These are phyloP conservation scores for Xylaria sp. DNA, from an alignment of 2,329 filamentous ascomycete species.

Conservation along the genomic window DNA sequence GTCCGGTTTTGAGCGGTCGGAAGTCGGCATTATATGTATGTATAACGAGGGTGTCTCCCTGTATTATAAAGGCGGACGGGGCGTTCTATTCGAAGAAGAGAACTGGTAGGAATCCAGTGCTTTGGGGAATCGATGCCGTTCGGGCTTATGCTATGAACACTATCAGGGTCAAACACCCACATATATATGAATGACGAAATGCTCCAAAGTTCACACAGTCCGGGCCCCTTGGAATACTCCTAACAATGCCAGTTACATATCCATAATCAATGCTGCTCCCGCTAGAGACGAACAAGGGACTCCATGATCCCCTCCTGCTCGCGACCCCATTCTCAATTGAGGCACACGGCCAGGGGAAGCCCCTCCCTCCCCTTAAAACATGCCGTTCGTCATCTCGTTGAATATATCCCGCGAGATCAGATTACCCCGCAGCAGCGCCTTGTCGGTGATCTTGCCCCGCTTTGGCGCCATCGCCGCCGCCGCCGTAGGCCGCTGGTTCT, in stretches of 20 bases:
- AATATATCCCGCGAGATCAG: conserved; percentile 76
- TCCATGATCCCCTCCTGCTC: too few relatives aligned
- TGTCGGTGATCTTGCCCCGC: conserved; percentile 60
- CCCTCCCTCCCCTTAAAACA: too few relatives aligned
- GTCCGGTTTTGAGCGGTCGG: too few relatives aligned
- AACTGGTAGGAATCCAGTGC: not conserved
- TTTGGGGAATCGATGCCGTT: not conserved
- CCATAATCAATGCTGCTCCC: conserved; percentile 6
- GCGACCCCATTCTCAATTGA: too few relatives aligned
- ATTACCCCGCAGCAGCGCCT: conserved; percentile 65
- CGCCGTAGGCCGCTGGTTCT: conserved; percentile 50
- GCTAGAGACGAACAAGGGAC: not conserved
- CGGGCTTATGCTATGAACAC: not conserved
- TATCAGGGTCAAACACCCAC: not conserved
- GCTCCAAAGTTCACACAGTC: not conserved
- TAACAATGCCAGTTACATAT: conserved; percentile 9
- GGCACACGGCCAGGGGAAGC: too few relatives aligned
- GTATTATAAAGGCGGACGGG: not conserved
- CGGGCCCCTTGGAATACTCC: not conserved
- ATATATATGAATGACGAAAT: not conserved
- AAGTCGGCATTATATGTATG: too few relatives aligned
- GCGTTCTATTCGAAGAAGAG: not conserved
- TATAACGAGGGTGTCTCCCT: too few relatives aligned
- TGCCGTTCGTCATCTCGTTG: conserved; percentile 63
- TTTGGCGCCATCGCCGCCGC: conserved; percentile 44